phyloP scores from a whole-genome alignment of 108 stramenopile genomes.

The Cyclotella cryptica region DNA sequence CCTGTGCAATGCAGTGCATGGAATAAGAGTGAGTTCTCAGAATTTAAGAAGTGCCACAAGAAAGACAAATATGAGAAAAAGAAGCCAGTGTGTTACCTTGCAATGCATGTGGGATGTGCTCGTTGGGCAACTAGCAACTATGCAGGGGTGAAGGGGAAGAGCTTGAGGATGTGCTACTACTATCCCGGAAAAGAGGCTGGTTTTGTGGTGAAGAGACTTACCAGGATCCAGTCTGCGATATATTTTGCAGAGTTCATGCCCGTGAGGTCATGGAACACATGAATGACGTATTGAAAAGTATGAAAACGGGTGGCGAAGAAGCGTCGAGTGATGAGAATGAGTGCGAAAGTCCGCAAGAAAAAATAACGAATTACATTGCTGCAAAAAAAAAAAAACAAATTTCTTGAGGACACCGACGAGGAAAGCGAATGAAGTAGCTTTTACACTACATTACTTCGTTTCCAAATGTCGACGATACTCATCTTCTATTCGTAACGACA shows the following conservation, averaged over 20 bases:
- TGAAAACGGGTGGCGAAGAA: background rate
- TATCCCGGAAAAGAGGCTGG: conserved; percentile 24
- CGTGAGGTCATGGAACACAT: conserved; percentile 20
- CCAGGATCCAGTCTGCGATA: conserved; percentile 11
- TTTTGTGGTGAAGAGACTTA: conserved; percentile 11
- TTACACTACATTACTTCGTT: too few relatives aligned
- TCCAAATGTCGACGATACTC: too few relatives aligned
- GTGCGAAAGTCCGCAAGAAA: background rate
- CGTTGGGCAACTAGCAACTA: conserved; percentile 21
- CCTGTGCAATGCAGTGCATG: conserved; percentile 48
- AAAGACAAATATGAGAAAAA: conserved; percentile 7
- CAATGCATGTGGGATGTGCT: conserved; percentile 43
- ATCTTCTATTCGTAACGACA: too few relatives aligned
- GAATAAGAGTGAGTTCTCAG: conserved; percentile 28
- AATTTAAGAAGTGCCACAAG: conserved; percentile 31
- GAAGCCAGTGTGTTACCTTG: conserved; percentile 5
- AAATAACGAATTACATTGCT: background rate
- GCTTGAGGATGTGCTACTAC: conserved; percentile 26
- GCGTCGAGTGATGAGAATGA: background rate
- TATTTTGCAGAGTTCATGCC: conserved; percentile 32
- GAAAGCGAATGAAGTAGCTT: conserved; percentile 3
- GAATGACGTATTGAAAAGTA: background rate
- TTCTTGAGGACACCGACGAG: conserved; percentile 28
- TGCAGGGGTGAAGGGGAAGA: conserved; percentile 12
- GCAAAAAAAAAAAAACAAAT: conserved; percentile 12